phyloP scores from a whole-genome alignment of 2,329 filamentous ascomycete genomes.

The Cladophialophora exuberans region DNA sequence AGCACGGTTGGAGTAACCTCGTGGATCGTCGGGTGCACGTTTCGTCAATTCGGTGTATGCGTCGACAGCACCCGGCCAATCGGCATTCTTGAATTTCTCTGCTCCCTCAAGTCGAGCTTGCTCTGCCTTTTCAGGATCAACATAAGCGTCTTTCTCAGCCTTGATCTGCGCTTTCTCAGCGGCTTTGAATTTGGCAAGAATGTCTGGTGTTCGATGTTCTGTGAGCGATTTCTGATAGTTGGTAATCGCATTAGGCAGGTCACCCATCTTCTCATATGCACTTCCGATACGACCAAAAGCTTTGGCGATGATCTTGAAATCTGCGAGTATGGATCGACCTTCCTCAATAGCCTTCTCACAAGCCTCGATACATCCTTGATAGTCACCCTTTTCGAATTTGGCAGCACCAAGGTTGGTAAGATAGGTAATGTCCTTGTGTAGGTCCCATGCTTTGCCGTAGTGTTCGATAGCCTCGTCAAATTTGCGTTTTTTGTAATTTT shows the following conservation, averaged over 20 bases:
- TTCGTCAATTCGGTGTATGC: slow-evolving; percentile 97
- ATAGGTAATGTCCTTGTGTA: slow-evolving; percentile 95
- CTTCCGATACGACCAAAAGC: slow-evolving; percentile 92
- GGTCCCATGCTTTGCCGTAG: slow-evolving; percentile 93
- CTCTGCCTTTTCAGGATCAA: slow-evolving; percentile 90
- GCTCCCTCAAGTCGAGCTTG: slow-evolving; percentile 94
- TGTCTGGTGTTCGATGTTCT: slow-evolving; percentile 93
- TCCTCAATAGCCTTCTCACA: slow-evolving; percentile 90
- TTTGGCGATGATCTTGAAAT: slow-evolving; percentile 94
- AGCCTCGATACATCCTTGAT: slow-evolving; percentile 79
- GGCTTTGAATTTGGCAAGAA: slow-evolving; percentile 86
- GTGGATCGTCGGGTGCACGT: slow-evolving; percentile 86
- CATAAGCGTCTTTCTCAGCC: slow-evolving; percentile 74
- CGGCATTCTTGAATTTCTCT: slow-evolving; percentile 93
- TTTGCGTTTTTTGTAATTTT: slow-evolving; percentile 97
- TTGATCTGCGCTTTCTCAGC: slow-evolving; percentile 86
- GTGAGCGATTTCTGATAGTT: slow-evolving; percentile 94
- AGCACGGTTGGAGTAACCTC: slow-evolving; percentile 96
- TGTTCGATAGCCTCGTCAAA: slow-evolving; percentile 94
- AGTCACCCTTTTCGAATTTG: slow-evolving; percentile 95
- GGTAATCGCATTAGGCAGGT: slow-evolving; percentile 77
- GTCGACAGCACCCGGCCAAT: slow-evolving; percentile 93
- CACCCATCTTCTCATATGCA: slow-evolving; percentile 88
- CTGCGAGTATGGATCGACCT: slow-evolving; percentile 84
- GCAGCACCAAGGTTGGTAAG: slow-evolving; percentile 95